Evolutionary conservation across 306 rosid genomes (phyloP).

Genomic region (Citrullus colocynthis): DNA sequence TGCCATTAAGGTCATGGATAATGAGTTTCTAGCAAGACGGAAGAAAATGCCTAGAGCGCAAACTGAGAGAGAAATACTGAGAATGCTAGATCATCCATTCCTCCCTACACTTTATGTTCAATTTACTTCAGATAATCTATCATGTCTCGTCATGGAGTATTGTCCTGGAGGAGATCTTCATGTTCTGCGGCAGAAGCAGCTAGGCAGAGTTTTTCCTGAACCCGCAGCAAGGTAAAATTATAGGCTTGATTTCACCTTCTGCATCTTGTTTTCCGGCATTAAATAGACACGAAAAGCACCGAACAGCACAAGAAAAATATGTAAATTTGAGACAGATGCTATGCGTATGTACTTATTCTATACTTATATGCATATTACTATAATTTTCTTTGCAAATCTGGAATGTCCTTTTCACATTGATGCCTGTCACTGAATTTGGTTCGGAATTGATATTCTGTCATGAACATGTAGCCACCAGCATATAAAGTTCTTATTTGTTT

Average conservation of each 20-base stretch:
- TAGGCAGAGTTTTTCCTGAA: conserved; percentile 60
- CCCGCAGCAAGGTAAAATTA: conserved; percentile 67
- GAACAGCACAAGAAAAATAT: background rate
- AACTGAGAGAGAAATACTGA: conserved; percentile 87
- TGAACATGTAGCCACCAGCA: background rate
- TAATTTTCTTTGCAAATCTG: background rate
- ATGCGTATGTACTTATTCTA: background rate
- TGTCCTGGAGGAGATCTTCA: conserved; percentile 99
- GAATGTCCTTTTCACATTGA: background rate
- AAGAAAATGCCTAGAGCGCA: conserved; percentile 97
- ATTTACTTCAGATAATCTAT: conserved; percentile 79
- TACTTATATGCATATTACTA: background rate
- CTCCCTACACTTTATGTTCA: conserved; percentile 88
- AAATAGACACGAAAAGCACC: background rate
- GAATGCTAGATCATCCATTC: conserved; percentile 95
- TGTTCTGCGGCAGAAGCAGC: conserved; percentile 88
- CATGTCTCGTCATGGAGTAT: conserved; percentile 95
- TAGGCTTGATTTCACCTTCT: background rate
- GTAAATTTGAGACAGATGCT: background rate
- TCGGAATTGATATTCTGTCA: background rate
- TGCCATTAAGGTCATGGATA: conserved; percentile 99
- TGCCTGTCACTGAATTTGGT: background rate
- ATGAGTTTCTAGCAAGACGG: conserved; percentile 76
- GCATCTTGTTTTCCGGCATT: background rate
- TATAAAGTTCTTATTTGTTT: background rate